A percentile compares a stretch with the other conserved stretches of the same genome.
phyloP scores from a whole-genome alignment of 768 basidiomycete species.

The Suillus hirtellus region DNA sequence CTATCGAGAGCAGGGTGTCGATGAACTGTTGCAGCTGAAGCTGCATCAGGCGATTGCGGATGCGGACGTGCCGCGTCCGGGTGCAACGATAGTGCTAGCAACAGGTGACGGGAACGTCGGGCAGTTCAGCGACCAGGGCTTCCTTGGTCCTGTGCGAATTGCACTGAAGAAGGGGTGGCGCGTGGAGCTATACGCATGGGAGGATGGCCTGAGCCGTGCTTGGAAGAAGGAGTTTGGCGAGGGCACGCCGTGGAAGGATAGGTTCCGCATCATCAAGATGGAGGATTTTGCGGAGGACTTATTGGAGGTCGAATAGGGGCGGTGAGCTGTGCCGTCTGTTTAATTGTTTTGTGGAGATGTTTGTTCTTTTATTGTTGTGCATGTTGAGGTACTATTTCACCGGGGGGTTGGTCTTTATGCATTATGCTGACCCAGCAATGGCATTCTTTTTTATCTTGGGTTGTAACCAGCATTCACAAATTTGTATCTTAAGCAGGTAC shows the following conservation, averaged over 20 bases:
- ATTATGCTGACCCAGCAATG: neutral
- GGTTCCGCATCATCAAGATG: slow-evolving; percentile 60
- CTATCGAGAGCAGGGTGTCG: slow-evolving; percentile 91
- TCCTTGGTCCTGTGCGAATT: slow-evolving; percentile 81
- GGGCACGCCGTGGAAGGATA: slow-evolving; percentile 39
- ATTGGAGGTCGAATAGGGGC: slow-evolving; percentile 42
- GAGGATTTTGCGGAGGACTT: slow-evolving; percentile 66
- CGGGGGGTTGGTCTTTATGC: neutral
- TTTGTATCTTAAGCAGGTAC: neutral
- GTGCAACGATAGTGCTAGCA: slow-evolving; percentile 84
- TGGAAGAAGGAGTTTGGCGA: slow-evolving; percentile 77
- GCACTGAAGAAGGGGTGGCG: slow-evolving; percentile 90
- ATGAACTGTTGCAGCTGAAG: slow-evolving; percentile 92
- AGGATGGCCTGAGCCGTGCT: slow-evolving; percentile 74
- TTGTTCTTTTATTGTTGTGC: slow-evolving; percentile 7
- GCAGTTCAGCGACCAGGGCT: slow-evolving; percentile 92
- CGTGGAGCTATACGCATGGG: slow-evolving; percentile 95
- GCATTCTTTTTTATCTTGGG: neutral
- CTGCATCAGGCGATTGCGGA: slow-evolving; percentile 82
- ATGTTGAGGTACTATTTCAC: neutral
- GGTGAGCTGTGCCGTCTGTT: slow-evolving; percentile 11
- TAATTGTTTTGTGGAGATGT: neutral
- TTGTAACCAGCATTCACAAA: neutral
- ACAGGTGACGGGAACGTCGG: slow-evolving; percentile 93
- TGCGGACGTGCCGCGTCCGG: slow-evolving; percentile 60